Percentiles rank a stretch among this genome's conserved stretches.
These are phyloP conservation scores for Tulasnella sp. DNA, from an alignment of 768 basidiomycete genomes.

Conservation along the genomic window DNA sequence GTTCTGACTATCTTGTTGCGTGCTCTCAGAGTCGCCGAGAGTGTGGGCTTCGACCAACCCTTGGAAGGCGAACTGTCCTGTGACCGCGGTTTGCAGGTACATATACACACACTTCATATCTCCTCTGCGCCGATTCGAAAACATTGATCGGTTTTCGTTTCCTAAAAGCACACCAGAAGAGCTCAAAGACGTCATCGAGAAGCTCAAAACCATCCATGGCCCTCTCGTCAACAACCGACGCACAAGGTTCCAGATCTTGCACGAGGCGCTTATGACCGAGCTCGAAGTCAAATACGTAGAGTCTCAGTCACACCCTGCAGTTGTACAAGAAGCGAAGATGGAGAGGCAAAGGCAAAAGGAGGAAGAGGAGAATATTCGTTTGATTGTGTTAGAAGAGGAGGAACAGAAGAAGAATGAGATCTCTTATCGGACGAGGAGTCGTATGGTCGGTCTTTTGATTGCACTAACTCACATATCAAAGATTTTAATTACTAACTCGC, in stretches of 20 bases:
- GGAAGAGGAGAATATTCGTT: background rate
- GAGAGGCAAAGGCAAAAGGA: background rate
- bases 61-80: conserved; percentile 71
- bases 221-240: background rate
- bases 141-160: too few species aligned
- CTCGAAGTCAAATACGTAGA: background rate
- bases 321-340: background rate
- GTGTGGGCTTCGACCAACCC: conserved; percentile 78
- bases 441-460: too few species aligned
- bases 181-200: background rate
- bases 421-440: conserved; percentile 1
- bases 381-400: background rate
- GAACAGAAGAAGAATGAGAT: background rate
- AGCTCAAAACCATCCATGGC: background rate
- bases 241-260: background rate
- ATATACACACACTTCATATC: too few species aligned
- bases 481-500: too few species aligned
- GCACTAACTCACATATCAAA: too few species aligned
- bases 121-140: too few species aligned
- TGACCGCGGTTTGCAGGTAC: conserved; percentile 5
- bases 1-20: background rate
- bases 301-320: background rate
- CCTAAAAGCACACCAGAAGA: conserved; percentile 27
- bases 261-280: background rate
- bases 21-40: conserved; percentile 59